Conservation (phyloP, 169 alveolate species). For the Plasmodium malariae region DNA sequence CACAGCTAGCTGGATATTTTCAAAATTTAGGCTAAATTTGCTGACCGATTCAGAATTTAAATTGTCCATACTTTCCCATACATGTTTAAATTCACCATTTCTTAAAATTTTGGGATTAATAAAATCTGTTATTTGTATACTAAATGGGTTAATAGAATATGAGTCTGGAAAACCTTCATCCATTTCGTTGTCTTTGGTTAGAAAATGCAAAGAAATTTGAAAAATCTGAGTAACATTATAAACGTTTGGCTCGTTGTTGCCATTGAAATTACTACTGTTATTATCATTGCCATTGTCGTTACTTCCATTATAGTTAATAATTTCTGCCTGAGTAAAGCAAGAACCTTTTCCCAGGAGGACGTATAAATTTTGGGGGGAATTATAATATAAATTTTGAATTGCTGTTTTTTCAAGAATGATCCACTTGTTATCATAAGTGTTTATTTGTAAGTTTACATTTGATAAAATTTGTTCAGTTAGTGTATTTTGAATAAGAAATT, state of each 20-base stretch:
- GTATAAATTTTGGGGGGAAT: slow-evolving; percentile 46
- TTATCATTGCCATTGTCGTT: background rate
- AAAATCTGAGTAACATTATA: slow-evolving; percentile 63
- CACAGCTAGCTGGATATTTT: slow-evolving; percentile 79
- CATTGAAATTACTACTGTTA: background rate
- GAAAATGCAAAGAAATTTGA: slow-evolving; percentile 73
- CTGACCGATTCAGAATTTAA: slow-evolving; percentile 75
- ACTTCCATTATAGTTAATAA: background rate
- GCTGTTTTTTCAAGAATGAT: slow-evolving; percentile 39
- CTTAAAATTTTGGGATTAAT: slow-evolving; percentile 73
- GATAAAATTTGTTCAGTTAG: slow-evolving; percentile 72
- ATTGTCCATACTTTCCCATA: slow-evolving; percentile 77
- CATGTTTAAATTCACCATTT: slow-evolving; percentile 78
- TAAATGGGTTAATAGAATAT: slow-evolving; percentile 79
- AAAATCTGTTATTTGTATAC: slow-evolving; percentile 78
- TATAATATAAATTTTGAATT: slow-evolving; percentile 29
- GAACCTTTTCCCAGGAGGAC: slow-evolving; percentile 17
- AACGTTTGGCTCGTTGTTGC: slow-evolving; percentile 20
- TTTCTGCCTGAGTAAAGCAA: background rate
- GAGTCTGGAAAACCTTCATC: slow-evolving; percentile 79
- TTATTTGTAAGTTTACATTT: slow-evolving; percentile 15
- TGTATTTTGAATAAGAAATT: slow-evolving; percentile 87
- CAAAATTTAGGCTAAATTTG: slow-evolving; percentile 79
- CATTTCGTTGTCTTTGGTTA: slow-evolving; percentile 73
- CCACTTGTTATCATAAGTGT: slow-evolving; percentile 53